phyloP scores from a whole-genome alignment of 371 early-diverging fungal species.

The Conidiobolus incongruus region DNA sequence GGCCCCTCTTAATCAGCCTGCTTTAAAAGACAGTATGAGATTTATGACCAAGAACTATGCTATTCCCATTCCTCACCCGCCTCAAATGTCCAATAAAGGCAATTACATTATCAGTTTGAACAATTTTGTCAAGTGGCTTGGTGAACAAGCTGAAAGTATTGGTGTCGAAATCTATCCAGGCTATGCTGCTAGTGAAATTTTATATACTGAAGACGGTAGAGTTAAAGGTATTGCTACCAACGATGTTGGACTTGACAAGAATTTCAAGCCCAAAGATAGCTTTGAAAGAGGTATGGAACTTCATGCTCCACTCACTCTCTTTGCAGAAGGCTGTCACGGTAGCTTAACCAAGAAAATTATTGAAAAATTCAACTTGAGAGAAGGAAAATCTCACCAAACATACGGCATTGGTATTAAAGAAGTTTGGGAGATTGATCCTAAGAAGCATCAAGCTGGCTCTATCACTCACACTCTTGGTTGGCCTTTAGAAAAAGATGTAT shows the following conservation, averaged over 20 bases:
- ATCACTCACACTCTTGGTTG: slow-evolving; percentile 82
- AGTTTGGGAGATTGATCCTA: slow-evolving; percentile 87
- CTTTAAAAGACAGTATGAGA: slow-evolving; percentile 62
- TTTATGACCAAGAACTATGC: slow-evolving; percentile 55
- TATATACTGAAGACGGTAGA: slow-evolving; percentile 73
- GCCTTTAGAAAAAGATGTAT: slow-evolving; percentile 74
- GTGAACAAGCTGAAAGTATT: slow-evolving; percentile 87
- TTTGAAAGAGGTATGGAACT: slow-evolving; percentile 94
- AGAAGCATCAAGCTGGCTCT: slow-evolving; percentile 72
- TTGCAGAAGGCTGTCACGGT: slow-evolving; percentile 97
- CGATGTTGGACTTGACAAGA: slow-evolving; percentile 84
- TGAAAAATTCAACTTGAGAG: slow-evolving; percentile 65
- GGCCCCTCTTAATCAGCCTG: slow-evolving; percentile 82
- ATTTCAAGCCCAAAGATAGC: slow-evolving; percentile 69
- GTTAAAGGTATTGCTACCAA: slow-evolving; percentile 88
- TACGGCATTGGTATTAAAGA: slow-evolving; percentile 95
- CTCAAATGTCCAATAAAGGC: slow-evolving; percentile 87
- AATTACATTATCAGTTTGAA: slow-evolving; percentile 91
- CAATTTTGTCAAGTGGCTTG: slow-evolving; percentile 87
- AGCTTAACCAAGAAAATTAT: slow-evolving; percentile 78
- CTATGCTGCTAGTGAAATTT: slow-evolving; percentile 76
- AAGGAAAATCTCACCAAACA: slow-evolving; percentile 57
- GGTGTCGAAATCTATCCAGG: slow-evolving; percentile 92
- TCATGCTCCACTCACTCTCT: slow-evolving; percentile 79
- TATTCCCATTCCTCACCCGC: slow-evolving; percentile 88